Evolutionary conservation across 2,329 filamentous ascomycete species (phyloP).

Genomic region (Rhytidhysteron rufulum): DNA sequence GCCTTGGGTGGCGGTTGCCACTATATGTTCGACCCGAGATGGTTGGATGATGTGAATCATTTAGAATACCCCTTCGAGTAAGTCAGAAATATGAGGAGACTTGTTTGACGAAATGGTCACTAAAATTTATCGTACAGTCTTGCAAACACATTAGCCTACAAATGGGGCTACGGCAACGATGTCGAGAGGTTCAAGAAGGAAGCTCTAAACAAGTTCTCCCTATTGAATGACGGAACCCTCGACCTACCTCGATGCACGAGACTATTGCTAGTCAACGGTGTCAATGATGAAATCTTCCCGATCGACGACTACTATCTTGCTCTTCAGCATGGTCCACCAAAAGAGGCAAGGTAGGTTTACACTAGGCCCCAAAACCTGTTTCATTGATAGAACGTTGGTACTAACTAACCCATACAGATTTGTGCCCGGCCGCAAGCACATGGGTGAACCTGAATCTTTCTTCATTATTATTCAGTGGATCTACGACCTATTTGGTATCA

Average conservation of each 20-base stretch:
- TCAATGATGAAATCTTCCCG: constrained; percentile 59
- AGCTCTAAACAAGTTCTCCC: constrained; percentile 48
- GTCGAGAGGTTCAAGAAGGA: constrained; percentile 45
- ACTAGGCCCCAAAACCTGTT: not conserved
- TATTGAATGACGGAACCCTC: constrained; percentile 54
- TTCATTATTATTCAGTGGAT: constrained; percentile 48
- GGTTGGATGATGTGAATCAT: constrained; percentile 53
- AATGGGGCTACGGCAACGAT: constrained; percentile 41
- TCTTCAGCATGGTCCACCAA: constrained; percentile 50
- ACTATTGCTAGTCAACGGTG: constrained; percentile 56
- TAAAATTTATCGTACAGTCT: constrained; percentile 21
- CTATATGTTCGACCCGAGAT: constrained; percentile 54
- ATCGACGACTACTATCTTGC: constrained; percentile 58
- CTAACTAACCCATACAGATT: constrained; percentile 26
- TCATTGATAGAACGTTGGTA: constrained; percentile 2
- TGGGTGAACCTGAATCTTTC: constrained; percentile 51
- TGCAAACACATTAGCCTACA: constrained; percentile 48
- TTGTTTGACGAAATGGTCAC: no score
- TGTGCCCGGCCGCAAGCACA: constrained; percentile 43
- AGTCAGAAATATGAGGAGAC: no score
- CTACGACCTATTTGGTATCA: constrained; percentile 45
- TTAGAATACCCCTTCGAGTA: constrained; percentile 59
- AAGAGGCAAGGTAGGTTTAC: constrained; percentile 41
- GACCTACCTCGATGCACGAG: constrained; percentile 46
- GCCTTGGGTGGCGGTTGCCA: constrained; percentile 55